Base-by-base conservation (phyloP, 345 rosid genomes). In the Populus ilicifolia region DNA sequence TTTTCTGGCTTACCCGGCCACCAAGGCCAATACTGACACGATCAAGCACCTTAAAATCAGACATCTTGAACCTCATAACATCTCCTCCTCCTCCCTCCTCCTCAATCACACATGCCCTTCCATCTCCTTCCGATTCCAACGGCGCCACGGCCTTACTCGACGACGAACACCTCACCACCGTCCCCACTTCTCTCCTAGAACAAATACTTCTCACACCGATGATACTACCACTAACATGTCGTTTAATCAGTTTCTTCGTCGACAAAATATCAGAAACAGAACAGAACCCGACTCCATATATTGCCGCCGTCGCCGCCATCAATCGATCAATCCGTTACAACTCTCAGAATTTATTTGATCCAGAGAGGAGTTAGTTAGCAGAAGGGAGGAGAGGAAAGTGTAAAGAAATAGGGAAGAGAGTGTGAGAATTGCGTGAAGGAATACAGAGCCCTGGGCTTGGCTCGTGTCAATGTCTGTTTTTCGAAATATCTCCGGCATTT, bases 21-120 rank as follows among this genome's bases (percentile, higher is more conserved):
- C 91, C 91, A 80, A 93, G 96, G 81, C 99, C 99, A 61, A 84
- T 71, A 78, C 98, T 95, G 78, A 93, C 94, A 69, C 86, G 85
- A 81, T 92, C 90, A 80, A 93, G 92, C 69, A 92, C 77, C 84
- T 86, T 86, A 77, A 93, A 93, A 85, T 93, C 98, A 67, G 90
- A 85, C 92, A 89, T 87, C 84, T 81, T 81, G 85, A 95, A 95
- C 89, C 89, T 90, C 52, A 65, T 87, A 63, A 90, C 99, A 82
- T 87, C 88, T 36, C 86, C 85, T 30, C 82, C 76, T 66, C 86
- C 98, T 66, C 86, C 50, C 85, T 89, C 35, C 68, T 89, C 35
- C 68, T 66, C 86, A 0, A 5, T 80, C 81, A 61, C 12, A 75
- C 54, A 46, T 64, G 17, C 75, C 63, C 61, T 21, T 80, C 68